Percentiles rank a stretch among this genome's conserved stretches.
Conservation (phyloP, 202 grass and related monocot species). For the Alloteropsis angusta region DNA sequence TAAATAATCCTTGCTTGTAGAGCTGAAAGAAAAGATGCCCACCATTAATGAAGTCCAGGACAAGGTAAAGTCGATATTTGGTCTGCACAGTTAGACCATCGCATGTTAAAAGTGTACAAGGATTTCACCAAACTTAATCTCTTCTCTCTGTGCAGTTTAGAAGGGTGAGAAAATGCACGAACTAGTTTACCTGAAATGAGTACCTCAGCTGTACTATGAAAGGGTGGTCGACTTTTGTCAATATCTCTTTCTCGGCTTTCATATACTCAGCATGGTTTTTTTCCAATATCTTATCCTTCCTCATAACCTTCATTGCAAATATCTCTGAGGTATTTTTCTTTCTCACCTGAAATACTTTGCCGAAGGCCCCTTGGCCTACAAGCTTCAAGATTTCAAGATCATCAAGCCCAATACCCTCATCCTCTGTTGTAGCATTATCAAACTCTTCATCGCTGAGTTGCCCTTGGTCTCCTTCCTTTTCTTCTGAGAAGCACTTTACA, state of each 20-base stretch:
- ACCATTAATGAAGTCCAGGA: slow-evolving; percentile 78
- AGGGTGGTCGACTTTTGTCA: slow-evolving; percentile 86
- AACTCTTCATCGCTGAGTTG: slow-evolving; percentile 35
- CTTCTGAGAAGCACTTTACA: slow-evolving; percentile 23
- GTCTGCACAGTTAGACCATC: slow-evolving; percentile 38
- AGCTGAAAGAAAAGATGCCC: slow-evolving; percentile 92
- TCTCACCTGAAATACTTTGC: slow-evolving; percentile 81
- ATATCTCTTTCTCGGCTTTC: slow-evolving; percentile 77
- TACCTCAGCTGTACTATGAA: slow-evolving; percentile 82
- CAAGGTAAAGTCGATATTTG: slow-evolving; percentile 75
- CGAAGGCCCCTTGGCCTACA: slow-evolving; percentile 78
- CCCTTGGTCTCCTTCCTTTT: slow-evolving; percentile 30
- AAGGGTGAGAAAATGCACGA: not conserved
- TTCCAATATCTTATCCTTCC: slow-evolving; percentile 76
- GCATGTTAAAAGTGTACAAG: not conserved
- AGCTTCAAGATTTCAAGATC: slow-evolving; percentile 79
- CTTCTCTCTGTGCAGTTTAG: not conserved
- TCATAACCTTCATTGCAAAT: slow-evolving; percentile 90
- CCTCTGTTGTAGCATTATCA: slow-evolving; percentile 20
- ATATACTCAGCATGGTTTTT: slow-evolving; percentile 81
- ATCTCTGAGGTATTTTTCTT: slow-evolving; percentile 75
- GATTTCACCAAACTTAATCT: slow-evolving; percentile 5
- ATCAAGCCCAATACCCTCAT: slow-evolving; percentile 59
- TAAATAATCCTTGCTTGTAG: slow-evolving; percentile 76
- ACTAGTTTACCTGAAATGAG: slow-evolving; percentile 59